Evolutionary conservation across 257 asterid genomes (phyloP).

Genomic region (Perilla frutescens): DNA sequence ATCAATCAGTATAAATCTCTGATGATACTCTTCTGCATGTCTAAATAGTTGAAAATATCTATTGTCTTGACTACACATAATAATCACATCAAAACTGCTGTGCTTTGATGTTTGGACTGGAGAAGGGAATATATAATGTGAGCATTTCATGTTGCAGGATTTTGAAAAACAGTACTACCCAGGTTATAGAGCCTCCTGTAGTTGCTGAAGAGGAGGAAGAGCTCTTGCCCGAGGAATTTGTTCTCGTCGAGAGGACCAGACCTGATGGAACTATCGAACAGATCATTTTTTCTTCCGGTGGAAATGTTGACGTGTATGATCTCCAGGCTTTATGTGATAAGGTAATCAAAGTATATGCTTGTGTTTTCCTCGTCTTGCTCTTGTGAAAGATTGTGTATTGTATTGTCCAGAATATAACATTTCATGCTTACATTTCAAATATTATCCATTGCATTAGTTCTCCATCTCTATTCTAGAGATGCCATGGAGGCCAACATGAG

Average conservation of each 20-base stretch:
- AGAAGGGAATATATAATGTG: conserved; percentile 19
- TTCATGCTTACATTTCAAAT: background rate
- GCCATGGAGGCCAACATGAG: background rate
- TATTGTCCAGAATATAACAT: background rate
- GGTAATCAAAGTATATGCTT: conserved; percentile 48
- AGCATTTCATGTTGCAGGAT: conserved; percentile 56
- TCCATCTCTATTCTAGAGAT: conserved; percentile 15
- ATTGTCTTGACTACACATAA: background rate
- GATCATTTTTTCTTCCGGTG: conserved; percentile 90
- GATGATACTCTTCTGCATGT: background rate
- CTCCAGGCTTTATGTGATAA: conserved; percentile 90
- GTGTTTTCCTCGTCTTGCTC: conserved; percentile 6
- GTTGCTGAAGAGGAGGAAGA: conserved; percentile 67
- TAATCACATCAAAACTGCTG: conserved; percentile 1
- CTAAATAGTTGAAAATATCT: background rate
- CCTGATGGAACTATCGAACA: conserved; percentile 85
- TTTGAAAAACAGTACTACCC: conserved; percentile 64
- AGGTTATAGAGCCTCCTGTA: conserved; percentile 76
- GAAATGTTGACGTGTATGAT: conserved; percentile 81
- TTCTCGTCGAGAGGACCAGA: conserved; percentile 76
- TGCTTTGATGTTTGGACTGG: background rate
- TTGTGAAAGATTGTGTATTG: conserved; percentile 18
- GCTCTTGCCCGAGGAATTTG: conserved; percentile 78
- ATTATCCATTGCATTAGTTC: conserved; percentile 2
- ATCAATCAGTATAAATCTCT: background rate